Percentiles rank a stretch among this genome's conserved stretches.
These are phyloP conservation scores for Pythium plurisporium DNA, from an alignment of 352 stramenopile species.

Conservation along the genomic window DNA sequence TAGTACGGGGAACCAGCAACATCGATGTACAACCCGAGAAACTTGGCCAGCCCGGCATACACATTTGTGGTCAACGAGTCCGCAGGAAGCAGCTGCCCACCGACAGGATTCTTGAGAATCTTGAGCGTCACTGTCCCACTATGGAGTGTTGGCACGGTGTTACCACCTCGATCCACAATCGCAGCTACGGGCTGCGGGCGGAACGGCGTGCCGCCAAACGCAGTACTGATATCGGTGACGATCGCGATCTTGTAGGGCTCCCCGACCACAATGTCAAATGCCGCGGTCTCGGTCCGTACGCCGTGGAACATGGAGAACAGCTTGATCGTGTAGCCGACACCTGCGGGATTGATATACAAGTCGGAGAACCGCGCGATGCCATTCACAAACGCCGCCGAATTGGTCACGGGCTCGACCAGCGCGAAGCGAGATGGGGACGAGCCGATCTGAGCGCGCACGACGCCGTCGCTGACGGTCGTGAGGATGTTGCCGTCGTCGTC, in stretches of 20 bases:
- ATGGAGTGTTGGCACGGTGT: conserved; percentile 43
- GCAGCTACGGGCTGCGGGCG: conserved; percentile 65
- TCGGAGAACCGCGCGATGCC: conserved; percentile 68
- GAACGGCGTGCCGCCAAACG: conserved; percentile 72
- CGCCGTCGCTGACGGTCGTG: conserved; percentile 45
- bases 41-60: conserved; percentile 48
- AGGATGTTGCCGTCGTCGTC: conserved; percentile 79
- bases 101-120: conserved; percentile 62
- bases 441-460: conserved; percentile 51
- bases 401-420: conserved; percentile 38
- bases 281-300: conserved; percentile 58
- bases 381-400: conserved; percentile 63
- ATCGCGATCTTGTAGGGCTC: conserved; percentile 56
- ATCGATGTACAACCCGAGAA: conserved; percentile 66
- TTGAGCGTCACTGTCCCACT: conserved; percentile 53
- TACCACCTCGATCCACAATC: conserved; percentile 78
- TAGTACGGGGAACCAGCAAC: conserved; percentile 74
- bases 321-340: conserved; percentile 60
- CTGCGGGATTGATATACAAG: conserved; percentile 65
- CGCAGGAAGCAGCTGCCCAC: conserved; percentile 46
- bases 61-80: conserved; percentile 48
- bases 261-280: conserved; percentile 72
- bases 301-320: conserved; percentile 64
- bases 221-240: conserved; percentile 68
- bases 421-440: conserved; percentile 48